These are phyloP conservation scores for Starmerella floricola DNA, from an alignment of 805 yeast species.

Conservation along the genomic window DNA sequence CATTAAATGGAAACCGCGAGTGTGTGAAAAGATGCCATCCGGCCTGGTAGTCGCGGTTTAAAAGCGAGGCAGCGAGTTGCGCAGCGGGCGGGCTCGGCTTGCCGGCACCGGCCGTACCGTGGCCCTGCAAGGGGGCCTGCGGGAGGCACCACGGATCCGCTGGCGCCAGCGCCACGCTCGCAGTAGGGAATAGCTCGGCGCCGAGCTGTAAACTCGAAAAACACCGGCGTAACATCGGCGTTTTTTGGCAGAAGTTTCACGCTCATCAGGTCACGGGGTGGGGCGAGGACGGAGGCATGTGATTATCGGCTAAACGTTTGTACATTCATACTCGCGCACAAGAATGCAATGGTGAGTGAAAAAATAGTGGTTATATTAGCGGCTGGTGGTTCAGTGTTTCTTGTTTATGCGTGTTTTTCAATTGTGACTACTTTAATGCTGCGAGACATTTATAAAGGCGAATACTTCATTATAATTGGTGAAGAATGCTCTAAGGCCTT, in stretches of 20 bases:
- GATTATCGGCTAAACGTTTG: too few species aligned
- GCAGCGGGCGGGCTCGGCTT: not conserved
- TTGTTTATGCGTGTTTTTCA: too few species aligned
- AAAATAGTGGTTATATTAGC: too few species aligned
- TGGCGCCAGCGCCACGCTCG: not conserved
- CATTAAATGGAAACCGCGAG: conserved; percentile 5
- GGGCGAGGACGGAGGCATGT: too few species aligned
- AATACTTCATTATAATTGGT: too few species aligned
- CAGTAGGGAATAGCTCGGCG: conserved; percentile 6
- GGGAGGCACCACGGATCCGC: conserved; percentile 6
- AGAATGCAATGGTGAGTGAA: too few species aligned
- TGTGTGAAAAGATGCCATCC: conserved; percentile 12
- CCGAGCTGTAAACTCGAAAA: not conserved
- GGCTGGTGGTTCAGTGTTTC: too few species aligned
- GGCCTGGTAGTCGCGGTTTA: conserved; percentile 10
- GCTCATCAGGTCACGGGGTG: too few species aligned
- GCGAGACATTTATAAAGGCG: too few species aligned
- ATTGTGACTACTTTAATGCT: too few species aligned
- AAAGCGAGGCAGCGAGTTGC: conserved; percentile 6
- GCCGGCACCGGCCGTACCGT: not conserved
- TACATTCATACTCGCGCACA: too few species aligned
- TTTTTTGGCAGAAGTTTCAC: not conserved
- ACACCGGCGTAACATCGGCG: not conserved
- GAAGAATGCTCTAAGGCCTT: too few species aligned
- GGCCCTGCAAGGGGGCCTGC: not conserved